These are phyloP conservation scores for Alternaria tenuissima DNA, from an alignment of 2,329 filamentous ascomycete species.

Conservation along the genomic window DNA sequence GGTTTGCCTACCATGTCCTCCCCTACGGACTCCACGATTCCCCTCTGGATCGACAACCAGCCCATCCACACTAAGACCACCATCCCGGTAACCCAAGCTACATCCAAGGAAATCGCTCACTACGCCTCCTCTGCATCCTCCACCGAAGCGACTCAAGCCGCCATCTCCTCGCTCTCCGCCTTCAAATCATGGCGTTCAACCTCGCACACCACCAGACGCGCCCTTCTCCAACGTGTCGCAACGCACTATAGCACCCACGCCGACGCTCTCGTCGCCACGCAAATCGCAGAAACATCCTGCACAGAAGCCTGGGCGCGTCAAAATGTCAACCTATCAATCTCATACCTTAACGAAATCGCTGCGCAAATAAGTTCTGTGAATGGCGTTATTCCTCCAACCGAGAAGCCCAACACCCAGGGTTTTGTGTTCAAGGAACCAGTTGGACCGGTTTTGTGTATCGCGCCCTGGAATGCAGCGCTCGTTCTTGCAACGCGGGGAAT, in stretches of 20 bases:
- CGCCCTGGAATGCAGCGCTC: constrained; percentile 60
- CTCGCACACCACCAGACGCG: constrained; percentile 67
- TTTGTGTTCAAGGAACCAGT: constrained; percentile 46
- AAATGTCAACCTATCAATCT: constrained; percentile 46
- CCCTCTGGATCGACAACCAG: constrained; percentile 57
- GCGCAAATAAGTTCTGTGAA: constrained; percentile 25
- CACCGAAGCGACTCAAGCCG: constrained; percentile 62
- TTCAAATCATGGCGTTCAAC: constrained; percentile 72
- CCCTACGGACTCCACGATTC: constrained; percentile 31
- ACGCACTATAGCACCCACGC: constrained; percentile 66
- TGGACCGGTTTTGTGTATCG: constrained; percentile 19
- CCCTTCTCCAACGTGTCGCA: constrained; percentile 73
- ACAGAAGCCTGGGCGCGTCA: constrained; percentile 47
- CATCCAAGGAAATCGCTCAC: constrained; percentile 57
- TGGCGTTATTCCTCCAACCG: constrained; percentile 35
- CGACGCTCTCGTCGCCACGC: constrained; percentile 67
- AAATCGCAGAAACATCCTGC: constrained; percentile 65
- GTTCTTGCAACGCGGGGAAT: constrained; percentile 38
- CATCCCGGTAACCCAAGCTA: constrained; percentile 65
- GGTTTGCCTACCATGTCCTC: background rate
- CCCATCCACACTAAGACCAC: constrained; percentile 44
- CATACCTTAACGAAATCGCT: constrained; percentile 60
- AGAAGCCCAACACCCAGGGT: constrained; percentile 35
- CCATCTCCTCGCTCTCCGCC: constrained; percentile 67
- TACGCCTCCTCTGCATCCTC: constrained; percentile 64